Base-by-base conservation (phyloP, 1,284 basidiomycete species). In the Heterobasidion annosum region DNA sequence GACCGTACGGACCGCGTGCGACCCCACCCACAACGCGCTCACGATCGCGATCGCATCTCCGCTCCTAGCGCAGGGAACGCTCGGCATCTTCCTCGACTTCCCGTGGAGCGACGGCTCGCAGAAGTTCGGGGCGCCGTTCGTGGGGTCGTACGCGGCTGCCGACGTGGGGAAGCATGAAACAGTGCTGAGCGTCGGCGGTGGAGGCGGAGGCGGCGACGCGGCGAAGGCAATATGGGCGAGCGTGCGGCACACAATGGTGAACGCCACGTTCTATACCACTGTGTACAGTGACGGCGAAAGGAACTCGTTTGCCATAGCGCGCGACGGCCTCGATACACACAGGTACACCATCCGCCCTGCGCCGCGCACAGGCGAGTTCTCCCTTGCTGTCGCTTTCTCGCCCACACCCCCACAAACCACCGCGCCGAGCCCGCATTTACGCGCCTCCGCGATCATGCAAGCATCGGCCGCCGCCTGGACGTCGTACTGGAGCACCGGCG, bases 41-140 rank as follows among this genome's bases (percentile, higher is more conserved):
- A 75, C 64, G 2, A 62, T 82, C 32, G 63, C 58, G 9, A 59
- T 82, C 49, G 50, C 62, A 1, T 82, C 79, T 12, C 16, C 66
- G 1, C 67, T 81, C 15, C 44, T 83, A 7, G 16, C 59, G 25
- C 56, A 62, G n/a, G 71, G 73, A 5, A 65, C 65, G 48, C 63
- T 81, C 5, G 77, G 74, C 0, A 18, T 81, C 0, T 82, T 80
- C 64, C 58, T 83, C n/a, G 80, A 83, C 62, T 82, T 79, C 61
- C 80, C 80, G 8, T 83, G 79, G 79, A 78, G 77, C 62, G 80
- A 81, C 58, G 81, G 81, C 3, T 67, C 62, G 44, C 55, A 65
- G 18, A 81, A 82, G 60, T 83, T 82, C 64, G 71, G 72, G 25
- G 80, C 76, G 7, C 81, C 80, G 0, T 81, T 81, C 59, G 81